A percentile compares a stretch with the other conserved stretches of the same genome.
phyloP scores from a whole-genome alignment of 2,329 filamentous ascomycete species.

The Teratosphaeria destructans region DNA sequence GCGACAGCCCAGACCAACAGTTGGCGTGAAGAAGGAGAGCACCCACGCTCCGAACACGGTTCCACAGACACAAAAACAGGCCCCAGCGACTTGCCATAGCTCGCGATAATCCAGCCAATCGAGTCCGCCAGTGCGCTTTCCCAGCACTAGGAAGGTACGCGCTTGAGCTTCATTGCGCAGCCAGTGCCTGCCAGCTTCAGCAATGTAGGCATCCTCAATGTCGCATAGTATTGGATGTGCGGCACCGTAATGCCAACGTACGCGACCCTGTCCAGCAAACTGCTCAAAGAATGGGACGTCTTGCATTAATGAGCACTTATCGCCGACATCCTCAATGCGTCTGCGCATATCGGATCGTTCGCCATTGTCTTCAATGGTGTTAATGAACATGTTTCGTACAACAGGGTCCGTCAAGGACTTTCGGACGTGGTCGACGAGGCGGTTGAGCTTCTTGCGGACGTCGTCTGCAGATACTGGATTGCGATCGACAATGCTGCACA shows the following conservation, averaged over 20 bases:
- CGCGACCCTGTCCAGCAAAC: constrained; percentile 32
- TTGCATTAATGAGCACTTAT: constrained; percentile 15
- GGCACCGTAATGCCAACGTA: constrained; percentile 28
- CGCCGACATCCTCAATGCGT: constrained; percentile 19
- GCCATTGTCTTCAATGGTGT: constrained; percentile 17
- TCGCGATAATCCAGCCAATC: constrained; percentile 36
- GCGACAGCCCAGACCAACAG: constrained; percentile 32
- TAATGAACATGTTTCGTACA: constrained; percentile 21
- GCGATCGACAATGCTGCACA: constrained; percentile 36
- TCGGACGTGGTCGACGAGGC: constrained; percentile 29
- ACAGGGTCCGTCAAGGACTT: constrained; percentile 21
- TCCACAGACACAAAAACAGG: constrained; percentile 27
- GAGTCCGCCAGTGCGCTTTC: constrained; percentile 21
- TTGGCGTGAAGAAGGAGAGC: constrained; percentile 35
- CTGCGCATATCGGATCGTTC: constrained; percentile 15
- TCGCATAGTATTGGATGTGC: constrained; percentile 34
- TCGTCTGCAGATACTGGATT: constrained; percentile 35
- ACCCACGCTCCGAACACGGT: constrained; percentile 31
- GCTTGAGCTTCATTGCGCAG: constrained; percentile 23
- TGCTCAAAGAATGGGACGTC: constrained; percentile 26
- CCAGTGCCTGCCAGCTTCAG: constrained; percentile 30
- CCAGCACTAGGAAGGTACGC: constrained; percentile 27
- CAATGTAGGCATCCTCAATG: constrained; percentile 32
- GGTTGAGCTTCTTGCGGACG: constrained; percentile 30
- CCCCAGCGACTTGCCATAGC: constrained; percentile 31